Evolutionary conservation across 176 grass and related monocot species (phyloP).

Genomic region (Alopecurus myosuroides): DNA sequence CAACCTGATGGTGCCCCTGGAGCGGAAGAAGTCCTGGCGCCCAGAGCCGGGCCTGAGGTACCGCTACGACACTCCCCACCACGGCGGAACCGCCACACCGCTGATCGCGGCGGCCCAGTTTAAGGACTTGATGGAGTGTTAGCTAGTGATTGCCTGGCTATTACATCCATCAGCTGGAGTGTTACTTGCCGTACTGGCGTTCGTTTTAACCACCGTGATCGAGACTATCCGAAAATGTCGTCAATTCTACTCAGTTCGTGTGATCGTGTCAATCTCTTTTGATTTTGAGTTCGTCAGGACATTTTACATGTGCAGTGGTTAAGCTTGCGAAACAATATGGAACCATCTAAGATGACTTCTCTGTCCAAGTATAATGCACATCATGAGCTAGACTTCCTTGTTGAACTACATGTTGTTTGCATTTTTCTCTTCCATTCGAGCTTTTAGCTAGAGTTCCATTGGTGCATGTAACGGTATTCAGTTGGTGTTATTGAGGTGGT

Average conservation of each 20-base stretch:
- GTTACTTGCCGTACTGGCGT: not conserved
- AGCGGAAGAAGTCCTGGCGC: not conserved
- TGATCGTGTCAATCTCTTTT: not conserved
- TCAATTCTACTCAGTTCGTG: not conserved
- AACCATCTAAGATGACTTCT: not conserved
- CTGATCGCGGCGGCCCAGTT: not conserved
- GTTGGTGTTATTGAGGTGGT: not conserved
- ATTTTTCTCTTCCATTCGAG: not conserved
- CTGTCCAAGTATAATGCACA: not conserved
- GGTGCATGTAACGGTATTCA: not conserved
- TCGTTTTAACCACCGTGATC: not conserved
- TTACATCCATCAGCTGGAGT: not conserved
- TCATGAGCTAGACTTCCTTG: not conserved
- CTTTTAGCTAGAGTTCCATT: not conserved
- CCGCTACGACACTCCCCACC: not conserved
- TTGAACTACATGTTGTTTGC: not conserved
- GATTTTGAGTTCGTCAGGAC: not conserved
- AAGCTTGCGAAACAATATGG: not conserved
- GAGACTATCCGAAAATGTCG: not conserved
- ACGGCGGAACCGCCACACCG: not conserved
- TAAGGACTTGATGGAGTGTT: not conserved
- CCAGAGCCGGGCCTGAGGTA: not conserved
- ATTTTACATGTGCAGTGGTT: not conserved
- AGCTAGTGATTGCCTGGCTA: not conserved
- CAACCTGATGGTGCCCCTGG: slow-evolving; percentile 15